Conservation (phyloP, 1,284 basidiomycete genomes). For the Fomes fomentarius region DNA sequence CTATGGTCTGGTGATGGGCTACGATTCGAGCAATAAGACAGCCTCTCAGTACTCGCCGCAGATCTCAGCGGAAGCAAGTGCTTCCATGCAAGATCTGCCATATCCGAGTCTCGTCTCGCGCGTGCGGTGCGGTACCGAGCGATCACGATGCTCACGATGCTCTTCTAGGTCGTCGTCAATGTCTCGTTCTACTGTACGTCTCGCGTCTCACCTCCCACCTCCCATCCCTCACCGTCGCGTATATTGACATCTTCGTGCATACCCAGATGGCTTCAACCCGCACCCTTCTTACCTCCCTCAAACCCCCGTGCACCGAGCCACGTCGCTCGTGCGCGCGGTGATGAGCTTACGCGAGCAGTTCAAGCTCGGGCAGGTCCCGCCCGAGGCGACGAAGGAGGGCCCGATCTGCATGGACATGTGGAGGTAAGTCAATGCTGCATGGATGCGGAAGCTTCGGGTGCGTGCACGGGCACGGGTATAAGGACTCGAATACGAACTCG, state of each 20-base stretch:
- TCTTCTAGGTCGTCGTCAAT: conserved; percentile 82
- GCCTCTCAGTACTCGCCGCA: too few relatives aligned
- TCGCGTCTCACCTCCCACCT: not conserved
- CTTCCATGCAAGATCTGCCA: too few relatives aligned
- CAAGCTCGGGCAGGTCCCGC: conserved; percentile 66
- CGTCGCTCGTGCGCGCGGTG: conserved; percentile 66
- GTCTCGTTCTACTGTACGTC: conserved; percentile 82
- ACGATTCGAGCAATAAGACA: too few relatives aligned
- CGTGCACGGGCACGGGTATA: too few relatives aligned
- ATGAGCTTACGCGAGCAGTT: conserved; percentile 75
- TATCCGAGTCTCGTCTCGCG: too few relatives aligned
- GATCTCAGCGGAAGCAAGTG: too few relatives aligned
- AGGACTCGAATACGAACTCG: too few relatives aligned
- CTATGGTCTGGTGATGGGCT: too few relatives aligned
- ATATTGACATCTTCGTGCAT: too few relatives aligned
- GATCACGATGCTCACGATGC: too few relatives aligned
- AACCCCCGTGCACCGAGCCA: conserved; percentile 72
- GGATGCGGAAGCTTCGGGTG: too few relatives aligned
- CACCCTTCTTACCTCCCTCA: conserved; percentile 64
- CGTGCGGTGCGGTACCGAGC: too few relatives aligned
- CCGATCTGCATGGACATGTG: conserved; percentile 90
- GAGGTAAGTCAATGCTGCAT: conserved; percentile 56
- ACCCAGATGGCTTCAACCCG: conserved; percentile 72
- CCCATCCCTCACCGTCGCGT: not conserved
- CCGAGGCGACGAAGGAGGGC: conserved; percentile 76